Conservation (phyloP, 2,329 filamentous ascomycete species). For the Dactylella cylindrospora region DNA sequence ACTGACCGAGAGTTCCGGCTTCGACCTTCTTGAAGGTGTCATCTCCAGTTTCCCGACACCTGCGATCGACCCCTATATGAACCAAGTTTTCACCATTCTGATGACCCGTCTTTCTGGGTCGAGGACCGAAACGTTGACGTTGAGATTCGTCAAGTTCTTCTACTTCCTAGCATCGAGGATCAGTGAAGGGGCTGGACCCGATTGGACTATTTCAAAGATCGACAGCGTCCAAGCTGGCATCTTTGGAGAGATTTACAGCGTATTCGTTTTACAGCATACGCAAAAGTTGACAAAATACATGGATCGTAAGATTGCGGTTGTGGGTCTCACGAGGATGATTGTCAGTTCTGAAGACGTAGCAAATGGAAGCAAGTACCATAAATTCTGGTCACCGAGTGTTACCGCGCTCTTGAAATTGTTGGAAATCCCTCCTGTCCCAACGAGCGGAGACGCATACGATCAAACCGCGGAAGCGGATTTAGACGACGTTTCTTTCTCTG, state of each 20-base stretch:
- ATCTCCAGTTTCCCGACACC: slow-evolving; percentile 70
- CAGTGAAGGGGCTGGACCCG: slow-evolving; percentile 80
- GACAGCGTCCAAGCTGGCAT: slow-evolving; percentile 75
- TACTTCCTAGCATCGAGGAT: slow-evolving; percentile 81
- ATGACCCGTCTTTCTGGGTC: slow-evolving; percentile 71
- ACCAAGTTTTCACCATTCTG: slow-evolving; percentile 76
- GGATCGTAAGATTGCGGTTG: slow-evolving; percentile 89
- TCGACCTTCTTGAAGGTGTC: slow-evolving; percentile 84
- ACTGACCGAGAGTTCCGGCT: slow-evolving; percentile 79
- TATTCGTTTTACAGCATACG: slow-evolving; percentile 82
- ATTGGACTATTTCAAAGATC: slow-evolving; percentile 86
- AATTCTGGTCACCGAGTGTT: slow-evolving; percentile 89
- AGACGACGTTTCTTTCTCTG: slow-evolving; percentile 90
- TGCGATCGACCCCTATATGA: slow-evolving; percentile 73
- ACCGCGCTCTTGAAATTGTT: slow-evolving; percentile 85
- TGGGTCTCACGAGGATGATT: slow-evolving; percentile 89
- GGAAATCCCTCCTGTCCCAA: slow-evolving; percentile 77
- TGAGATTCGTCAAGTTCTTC: slow-evolving; percentile 90
- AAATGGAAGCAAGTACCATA: slow-evolving; percentile 67
- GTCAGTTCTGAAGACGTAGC: slow-evolving; percentile 84
- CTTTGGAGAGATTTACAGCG: slow-evolving; percentile 82
- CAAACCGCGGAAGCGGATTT: slow-evolving; percentile 71
- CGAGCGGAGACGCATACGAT: slow-evolving; percentile 59
- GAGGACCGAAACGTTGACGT: slow-evolving; percentile 79
- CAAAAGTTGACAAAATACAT: slow-evolving; percentile 82